Base-by-base conservation (phyloP, 2,329 filamentous ascomycete species). In the Aureobasidium sp. region DNA sequence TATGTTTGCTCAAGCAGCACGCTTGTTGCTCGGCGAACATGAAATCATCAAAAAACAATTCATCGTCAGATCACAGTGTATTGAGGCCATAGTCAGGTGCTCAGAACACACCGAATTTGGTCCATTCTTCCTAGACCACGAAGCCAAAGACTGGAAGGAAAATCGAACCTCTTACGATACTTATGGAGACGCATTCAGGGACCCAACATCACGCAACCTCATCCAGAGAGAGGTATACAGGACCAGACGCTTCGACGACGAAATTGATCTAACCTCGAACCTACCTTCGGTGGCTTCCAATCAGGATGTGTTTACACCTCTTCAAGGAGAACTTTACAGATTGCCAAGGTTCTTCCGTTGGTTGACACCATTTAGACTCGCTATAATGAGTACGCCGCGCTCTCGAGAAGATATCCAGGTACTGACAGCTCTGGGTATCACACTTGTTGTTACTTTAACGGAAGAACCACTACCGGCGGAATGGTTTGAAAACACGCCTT, bases 281-380 rank as follows among this genome's bases (percentile, higher is more conserved):
- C 29, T 37, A 0, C 42, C 31, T 14, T 54, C 49, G 7, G 6
- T 61, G 5, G 29, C 29, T 7, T 61, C 60, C 9, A 49, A 61
- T 33, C 29, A 37, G 11, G 37, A 39, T 5, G 19, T 60, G 1
- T 40, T 40, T 12, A 50, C 45, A 2, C 57, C 45, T 2, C 3
- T 53, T 2, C n/a, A 11, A 14, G 35, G 31, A 17, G 39, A 56
- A 5, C 40, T 61, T 14, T 54, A 45, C 29, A 60, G 53, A 27
- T 5, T 64, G 19, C 63, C 63, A 24, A 58, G 63, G 15, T 64
- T 64, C 40, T 64, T 64, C 37, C 49, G 61, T 19, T 64, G 63
- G 63, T 6, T 63, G 14, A 2, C 54, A 14, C 63, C 63, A 1
- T 57, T 63, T 22, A 42, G 61, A 9, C 27, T 64, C 1, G 57